Evolutionary conservation across 2,329 filamentous ascomycete genomes (phyloP).

Genomic region (Tolypocladium tropicale): DNA sequence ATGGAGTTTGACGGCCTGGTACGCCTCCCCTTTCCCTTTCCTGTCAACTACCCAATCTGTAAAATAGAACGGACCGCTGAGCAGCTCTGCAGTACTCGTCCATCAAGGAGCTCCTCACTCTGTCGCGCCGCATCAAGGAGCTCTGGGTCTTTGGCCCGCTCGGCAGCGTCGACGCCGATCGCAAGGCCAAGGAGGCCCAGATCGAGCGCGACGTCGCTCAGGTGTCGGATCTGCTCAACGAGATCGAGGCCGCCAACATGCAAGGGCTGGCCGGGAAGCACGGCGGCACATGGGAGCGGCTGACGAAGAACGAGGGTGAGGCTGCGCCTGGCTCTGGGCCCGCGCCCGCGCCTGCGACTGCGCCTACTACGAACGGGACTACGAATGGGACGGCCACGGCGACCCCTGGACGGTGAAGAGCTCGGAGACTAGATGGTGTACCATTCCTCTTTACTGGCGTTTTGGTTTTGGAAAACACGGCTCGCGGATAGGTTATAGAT

Average conservation of each 20-base stretch:
- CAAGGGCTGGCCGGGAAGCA: conserved; percentile 19
- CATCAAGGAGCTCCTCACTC: conserved; percentile 32
- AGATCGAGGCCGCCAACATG: conserved; percentile 23
- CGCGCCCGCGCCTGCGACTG: neutral
- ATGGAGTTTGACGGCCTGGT: conserved; percentile 35
- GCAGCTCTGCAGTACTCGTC: conserved; percentile 23
- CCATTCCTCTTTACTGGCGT: neutral
- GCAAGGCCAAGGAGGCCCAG: conserved; percentile 23
- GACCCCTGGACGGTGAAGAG: neutral
- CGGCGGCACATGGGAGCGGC: conserved; percentile 26
- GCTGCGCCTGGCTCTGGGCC: no score
- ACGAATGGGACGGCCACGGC: neutral
- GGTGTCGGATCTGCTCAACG: conserved; percentile 23
- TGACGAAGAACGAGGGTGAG: conserved; percentile 9
- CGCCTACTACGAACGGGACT: neutral
- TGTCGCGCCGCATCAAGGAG: conserved; percentile 34
- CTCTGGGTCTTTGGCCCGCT: conserved; percentile 34
- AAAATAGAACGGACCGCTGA: neutral
- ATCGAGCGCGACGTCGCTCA: conserved; percentile 24
- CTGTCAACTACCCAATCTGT: neutral
- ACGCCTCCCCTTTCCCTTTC: neutral
- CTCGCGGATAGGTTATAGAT: neutral
- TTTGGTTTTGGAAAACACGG: neutral
- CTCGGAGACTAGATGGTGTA: neutral
- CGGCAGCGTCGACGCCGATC: conserved; percentile 24